Evolutionary conservation across 495 filamentous ascomycete genomes (phyloP).

Genomic region (Hypoxylon trugodes): DNA sequence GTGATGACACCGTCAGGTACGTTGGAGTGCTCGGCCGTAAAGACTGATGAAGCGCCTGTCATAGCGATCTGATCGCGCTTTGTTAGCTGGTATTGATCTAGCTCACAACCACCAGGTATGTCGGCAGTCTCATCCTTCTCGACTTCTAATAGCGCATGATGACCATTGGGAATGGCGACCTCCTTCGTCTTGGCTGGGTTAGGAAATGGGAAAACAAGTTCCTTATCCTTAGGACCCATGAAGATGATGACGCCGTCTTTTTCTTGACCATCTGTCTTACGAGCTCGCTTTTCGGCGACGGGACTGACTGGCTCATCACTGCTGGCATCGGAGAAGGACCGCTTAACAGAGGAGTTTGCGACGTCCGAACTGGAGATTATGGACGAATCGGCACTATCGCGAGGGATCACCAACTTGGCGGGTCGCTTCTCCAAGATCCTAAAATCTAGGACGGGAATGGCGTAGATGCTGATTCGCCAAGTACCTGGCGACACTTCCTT

Average conservation of each 20-base stretch:
- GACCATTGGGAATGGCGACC: conserved; percentile 52
- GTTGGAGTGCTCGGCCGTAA: conserved; percentile 55
- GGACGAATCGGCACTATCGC: conserved; percentile 34
- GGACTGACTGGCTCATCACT: conserved; percentile 34
- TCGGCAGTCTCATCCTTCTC: conserved; percentile 52
- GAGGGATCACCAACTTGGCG: conserved; percentile 40
- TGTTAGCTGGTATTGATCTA: conserved; percentile 56
- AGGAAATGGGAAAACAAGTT: conserved; percentile 52
- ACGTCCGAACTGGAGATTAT: conserved; percentile 42
- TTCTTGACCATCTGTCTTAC: conserved; percentile 40
- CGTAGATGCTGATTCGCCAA: conserved; percentile 56
- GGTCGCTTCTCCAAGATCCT: conserved; percentile 58
- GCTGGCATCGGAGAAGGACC: conserved; percentile 53
- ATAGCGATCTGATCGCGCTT: conserved; percentile 56
- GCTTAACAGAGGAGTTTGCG: conserved; percentile 51
- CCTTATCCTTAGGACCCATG: conserved; percentile 51
- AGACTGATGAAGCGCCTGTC: conserved; percentile 57
- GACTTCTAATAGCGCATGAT: conserved; percentile 55
- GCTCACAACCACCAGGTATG: conserved; percentile 51
- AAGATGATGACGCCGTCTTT: conserved; percentile 58
- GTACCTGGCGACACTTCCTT: conserved; percentile 56
- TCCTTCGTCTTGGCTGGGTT: conserved; percentile 53
- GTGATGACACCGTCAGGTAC: conserved; percentile 56
- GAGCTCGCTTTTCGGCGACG: conserved; percentile 49
- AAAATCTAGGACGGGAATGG: conserved; percentile 56